Percentiles rank a stretch among this genome's conserved stretches.
phyloP scores from a whole-genome alignment of 495 filamentous ascomycete species.

The Penicillium samsonianum region DNA sequence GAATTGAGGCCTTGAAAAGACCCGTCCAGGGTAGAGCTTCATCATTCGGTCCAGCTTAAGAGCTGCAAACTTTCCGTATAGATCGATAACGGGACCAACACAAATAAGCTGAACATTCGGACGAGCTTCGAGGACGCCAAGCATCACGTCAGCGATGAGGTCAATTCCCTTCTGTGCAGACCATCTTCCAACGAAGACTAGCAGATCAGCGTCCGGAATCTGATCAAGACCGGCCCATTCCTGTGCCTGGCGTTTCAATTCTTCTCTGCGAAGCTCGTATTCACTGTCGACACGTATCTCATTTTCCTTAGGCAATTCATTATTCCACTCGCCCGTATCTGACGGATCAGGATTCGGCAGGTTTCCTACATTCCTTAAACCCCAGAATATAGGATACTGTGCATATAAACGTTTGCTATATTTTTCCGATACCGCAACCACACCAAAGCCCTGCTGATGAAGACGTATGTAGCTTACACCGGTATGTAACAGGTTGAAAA shows the following conservation, averaged over 20 bases:
- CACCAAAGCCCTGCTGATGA: slow-evolving; percentile 74
- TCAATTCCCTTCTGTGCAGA: slow-evolving; percentile 78
- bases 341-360: slow-evolving; percentile 76
- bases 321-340: slow-evolving; percentile 69
- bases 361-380: slow-evolving; percentile 66
- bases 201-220: slow-evolving; percentile 66
- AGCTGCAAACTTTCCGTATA: slow-evolving; percentile 77
- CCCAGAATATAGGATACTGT: slow-evolving; percentile 78
- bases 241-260: slow-evolving; percentile 67
- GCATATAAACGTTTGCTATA: slow-evolving; percentile 75
- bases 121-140: no score
- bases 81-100: slow-evolving; percentile 73
- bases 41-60: slow-evolving; percentile 71
- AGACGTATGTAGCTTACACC: slow-evolving; percentile 70
- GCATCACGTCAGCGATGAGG: slow-evolving; percentile 74
- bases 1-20: slow-evolving; percentile 76
- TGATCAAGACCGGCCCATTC: slow-evolving; percentile 73
- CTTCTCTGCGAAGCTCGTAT: slow-evolving; percentile 57
- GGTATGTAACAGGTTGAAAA: slow-evolving; percentile 73
- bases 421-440: slow-evolving; percentile 72
- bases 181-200: slow-evolving; percentile 81
- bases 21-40: slow-evolving; percentile 69
- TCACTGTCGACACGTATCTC: slow-evolving; percentile 57
- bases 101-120: slow-evolving; percentile 70
- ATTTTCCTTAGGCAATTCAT: slow-evolving; percentile 51